Evolutionary conservation across 352 stramenopile genomes (phyloP).

Genomic region (Phytophthora cryptogea): DNA sequence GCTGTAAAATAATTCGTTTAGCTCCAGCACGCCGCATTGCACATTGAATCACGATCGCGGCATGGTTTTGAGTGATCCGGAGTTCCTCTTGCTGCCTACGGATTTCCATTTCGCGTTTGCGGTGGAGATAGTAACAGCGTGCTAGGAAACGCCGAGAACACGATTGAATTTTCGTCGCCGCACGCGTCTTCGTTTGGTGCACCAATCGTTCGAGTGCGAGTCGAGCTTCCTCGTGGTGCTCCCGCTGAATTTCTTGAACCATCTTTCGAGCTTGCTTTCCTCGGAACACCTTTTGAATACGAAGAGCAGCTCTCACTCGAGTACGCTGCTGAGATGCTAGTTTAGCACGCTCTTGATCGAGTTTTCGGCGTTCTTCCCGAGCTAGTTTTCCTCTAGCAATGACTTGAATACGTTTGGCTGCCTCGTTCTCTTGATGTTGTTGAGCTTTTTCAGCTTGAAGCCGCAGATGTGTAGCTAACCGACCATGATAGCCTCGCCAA

Average conservation of each 20-base stretch:
- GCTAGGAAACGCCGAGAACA: slow-evolving; percentile 62
- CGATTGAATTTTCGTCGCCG: slow-evolving; percentile 76
- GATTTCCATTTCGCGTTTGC: slow-evolving; percentile 37
- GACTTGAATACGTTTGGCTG: slow-evolving; percentile 65
- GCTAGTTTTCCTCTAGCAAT: slow-evolving; percentile 61
- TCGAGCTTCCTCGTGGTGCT: slow-evolving; percentile 53
- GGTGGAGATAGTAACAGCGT: slow-evolving; percentile 34
- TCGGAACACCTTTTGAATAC: slow-evolving; percentile 71
- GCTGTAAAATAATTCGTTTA: slow-evolving; percentile 39
- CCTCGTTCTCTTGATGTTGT: slow-evolving; percentile 55
- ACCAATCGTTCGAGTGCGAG: slow-evolving; percentile 63
- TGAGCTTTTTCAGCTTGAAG: slow-evolving; percentile 56
- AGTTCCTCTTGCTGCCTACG: slow-evolving; percentile 31
- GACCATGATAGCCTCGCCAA: slow-evolving; percentile 79
- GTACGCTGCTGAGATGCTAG: slow-evolving; percentile 40
- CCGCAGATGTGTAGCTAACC: slow-evolving; percentile 58
- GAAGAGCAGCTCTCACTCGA: slow-evolving; percentile 44
- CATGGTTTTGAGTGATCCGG: slow-evolving; percentile 45
- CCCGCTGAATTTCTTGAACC: slow-evolving; percentile 36
- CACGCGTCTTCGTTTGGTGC: slow-evolving; percentile 54
- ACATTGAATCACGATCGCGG: slow-evolving; percentile 73
- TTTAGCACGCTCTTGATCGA: slow-evolving; percentile 31
- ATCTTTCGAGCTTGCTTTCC: slow-evolving; percentile 54
- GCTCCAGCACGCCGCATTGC: slow-evolving; percentile 52
- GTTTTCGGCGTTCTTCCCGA: slow-evolving; percentile 33